phyloP scores from a whole-genome alignment of 495 filamentous ascomycete species.

The Polyplosphaeria fusca region DNA sequence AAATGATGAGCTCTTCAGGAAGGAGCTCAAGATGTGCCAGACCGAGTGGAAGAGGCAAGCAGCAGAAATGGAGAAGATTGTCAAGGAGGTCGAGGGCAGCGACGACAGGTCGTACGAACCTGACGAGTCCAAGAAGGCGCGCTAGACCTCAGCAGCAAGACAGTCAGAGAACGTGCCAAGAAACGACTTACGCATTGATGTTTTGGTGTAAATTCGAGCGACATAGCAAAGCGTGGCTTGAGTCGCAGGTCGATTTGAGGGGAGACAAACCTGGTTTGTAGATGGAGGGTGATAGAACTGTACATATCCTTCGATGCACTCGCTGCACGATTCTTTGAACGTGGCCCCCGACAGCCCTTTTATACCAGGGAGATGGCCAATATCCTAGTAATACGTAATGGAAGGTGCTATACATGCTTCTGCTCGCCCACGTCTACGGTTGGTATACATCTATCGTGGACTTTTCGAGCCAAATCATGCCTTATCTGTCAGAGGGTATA shows the following conservation, averaged over 20 bases:
- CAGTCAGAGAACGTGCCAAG: neutral
- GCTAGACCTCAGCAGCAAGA: conserved; percentile 1
- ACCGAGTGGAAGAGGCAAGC: conserved; percentile 76
- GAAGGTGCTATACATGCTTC: neutral
- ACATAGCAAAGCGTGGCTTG: too few relatives aligned
- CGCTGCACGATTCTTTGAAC: too few relatives aligned
- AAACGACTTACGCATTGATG: neutral
- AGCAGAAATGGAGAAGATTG: conserved; percentile 80
- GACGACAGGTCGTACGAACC: conserved; percentile 72
- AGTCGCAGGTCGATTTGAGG: neutral
- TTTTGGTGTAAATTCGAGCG: too few relatives aligned
- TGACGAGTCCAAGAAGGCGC: conserved; percentile 35
- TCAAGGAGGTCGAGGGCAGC: conserved; percentile 79
- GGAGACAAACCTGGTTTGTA: neutral
- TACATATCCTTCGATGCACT: neutral
- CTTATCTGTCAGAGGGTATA: too few relatives aligned
- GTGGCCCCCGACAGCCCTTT: too few relatives aligned
- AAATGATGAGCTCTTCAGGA: conserved; percentile 80
- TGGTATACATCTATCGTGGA: too few relatives aligned
- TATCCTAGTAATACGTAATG: neutral
- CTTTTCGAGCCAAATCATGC: too few relatives aligned
- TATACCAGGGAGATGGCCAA: neutral
- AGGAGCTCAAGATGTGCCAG: conserved; percentile 83
- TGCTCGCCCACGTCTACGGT: neutral
- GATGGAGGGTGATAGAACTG: neutral